phyloP scores from a whole-genome alignment of 192 early-diverging fungal species.

The Podila verticillata region DNA sequence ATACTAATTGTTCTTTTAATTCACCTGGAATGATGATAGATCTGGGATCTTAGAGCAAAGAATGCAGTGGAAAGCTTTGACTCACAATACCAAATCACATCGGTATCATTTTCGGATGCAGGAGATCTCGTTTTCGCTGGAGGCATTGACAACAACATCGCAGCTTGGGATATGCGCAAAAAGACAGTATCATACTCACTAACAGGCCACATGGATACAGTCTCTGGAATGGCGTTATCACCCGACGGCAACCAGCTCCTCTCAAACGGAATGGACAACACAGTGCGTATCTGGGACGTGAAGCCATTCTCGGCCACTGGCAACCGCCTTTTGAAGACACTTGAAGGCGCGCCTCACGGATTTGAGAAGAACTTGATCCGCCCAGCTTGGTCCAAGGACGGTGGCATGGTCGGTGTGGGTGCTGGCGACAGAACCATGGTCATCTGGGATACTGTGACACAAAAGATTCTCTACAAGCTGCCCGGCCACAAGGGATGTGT shows the following conservation, averaged over 20 bases:
- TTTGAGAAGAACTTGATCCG: conserved; percentile 94
- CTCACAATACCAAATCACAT: conserved; percentile 77
- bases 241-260: conserved; percentile 87
- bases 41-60: conserved; percentile 80
- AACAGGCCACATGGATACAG: conserved; percentile 87
- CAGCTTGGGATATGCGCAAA: conserved; percentile 91
- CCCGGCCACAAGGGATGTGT: conserved; percentile 96
- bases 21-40: conserved; percentile 9
- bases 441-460: conserved; percentile 85
- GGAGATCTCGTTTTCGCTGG: conserved; percentile 85
- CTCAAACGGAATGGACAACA: conserved; percentile 95
- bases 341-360: conserved; percentile 93
- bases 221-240: conserved; percentile 85
- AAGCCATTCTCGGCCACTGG: conserved; percentile 80
- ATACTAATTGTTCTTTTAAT: no score
- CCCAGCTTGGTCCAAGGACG: conserved; percentile 91
- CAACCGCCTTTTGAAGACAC: conserved; percentile 80
- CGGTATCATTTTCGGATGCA: conserved; percentile 76
- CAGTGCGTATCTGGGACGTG: conserved; percentile 94
- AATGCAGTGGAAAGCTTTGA: conserved; percentile 67
- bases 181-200: conserved; percentile 70
- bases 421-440: conserved; percentile 89
- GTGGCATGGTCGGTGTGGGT: conserved; percentile 85
- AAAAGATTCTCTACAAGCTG: conserved; percentile 90
- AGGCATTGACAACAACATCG: conserved; percentile 92